phyloP scores from a whole-genome alignment of 2,329 filamentous ascomycete species.

The Tolypocladium album region DNA sequence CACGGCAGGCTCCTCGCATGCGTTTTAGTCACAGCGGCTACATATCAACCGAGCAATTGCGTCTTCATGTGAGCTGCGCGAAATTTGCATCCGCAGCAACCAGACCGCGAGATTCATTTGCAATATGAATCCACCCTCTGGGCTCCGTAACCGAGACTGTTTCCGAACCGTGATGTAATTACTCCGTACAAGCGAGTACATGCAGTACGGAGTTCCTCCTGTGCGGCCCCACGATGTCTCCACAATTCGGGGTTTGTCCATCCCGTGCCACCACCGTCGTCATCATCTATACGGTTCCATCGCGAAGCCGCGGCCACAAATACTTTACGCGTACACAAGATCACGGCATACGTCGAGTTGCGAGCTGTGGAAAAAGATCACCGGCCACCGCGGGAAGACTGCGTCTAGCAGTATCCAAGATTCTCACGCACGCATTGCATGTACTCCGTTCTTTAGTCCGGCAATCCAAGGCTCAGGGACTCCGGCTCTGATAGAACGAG shows the following conservation, averaged over 20 bases:
- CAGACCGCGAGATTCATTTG: not conserved
- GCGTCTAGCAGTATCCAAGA: not conserved
- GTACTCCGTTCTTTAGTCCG: slow-evolving; percentile 56
- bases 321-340: not conserved
- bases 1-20: not conserved
- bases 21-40: not conserved
- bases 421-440: slow-evolving; percentile 28
- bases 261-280: too few species aligned
- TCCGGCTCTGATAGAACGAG: slow-evolving; percentile 55
- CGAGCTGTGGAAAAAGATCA: not conserved
- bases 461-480: slow-evolving; percentile 45
- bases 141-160: not conserved
- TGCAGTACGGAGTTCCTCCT: not conserved
- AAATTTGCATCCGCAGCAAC: not conserved
- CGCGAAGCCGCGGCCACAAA: not conserved
- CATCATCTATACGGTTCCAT: not conserved
- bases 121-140: not conserved
- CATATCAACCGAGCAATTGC: not conserved
- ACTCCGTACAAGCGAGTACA: not conserved
- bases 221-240: not conserved
- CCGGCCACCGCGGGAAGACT: not conserved
- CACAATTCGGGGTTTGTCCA: not conserved
- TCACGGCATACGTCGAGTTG: not conserved
- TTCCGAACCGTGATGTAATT: not conserved
- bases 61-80: not conserved